Evolutionary conservation across 805 yeast genomes (phyloP), one percentile per base, ranked within the genome.

Genomic region (Candida michaelii): DNA sequence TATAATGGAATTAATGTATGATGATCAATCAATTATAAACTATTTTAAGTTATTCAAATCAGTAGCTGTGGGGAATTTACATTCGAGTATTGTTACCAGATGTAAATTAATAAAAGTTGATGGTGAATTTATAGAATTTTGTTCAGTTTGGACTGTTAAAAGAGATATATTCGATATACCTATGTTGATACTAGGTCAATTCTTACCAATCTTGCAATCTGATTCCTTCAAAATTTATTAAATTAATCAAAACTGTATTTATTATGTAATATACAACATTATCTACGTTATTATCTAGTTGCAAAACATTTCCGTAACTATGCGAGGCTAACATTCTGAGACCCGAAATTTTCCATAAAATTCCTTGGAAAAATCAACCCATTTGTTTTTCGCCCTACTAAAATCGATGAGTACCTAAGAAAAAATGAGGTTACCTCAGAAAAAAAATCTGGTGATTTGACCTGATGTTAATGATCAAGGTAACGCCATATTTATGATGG

Each of bases 81-180:
- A 75, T 50, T 76, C 78, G 46, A 71, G 75, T 6, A 72, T 75
- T 41, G 55, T 71, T 34, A 78, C 83, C 2, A 72, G 69, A 48
- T 76, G 82, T 58, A 76, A 74, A 48, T 56, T 76, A 35, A 56
- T 63, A 29, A 72, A 69, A 51, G 33, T 27, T 7, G 44, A 16
- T 62, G 45, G 23, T 36, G 66, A 57, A 12, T 65, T 42, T 42
- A 74, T 82, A 17, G 79, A 79, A 46, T 85, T 89, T 53, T 82
- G 89, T 30, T 80, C 88, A 31, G 87, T 87, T 12, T 85, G 93
- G 89, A 87, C 95, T 0, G 88, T 87, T 12, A 85, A 85, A 51
- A 68, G 93, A 51, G 95, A 87, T 63, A 79, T 83, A 36, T 87
- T 85, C 63, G 91, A 85, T 61, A 79, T 87, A 36, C 95, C 96